These are phyloP conservation scores for Astrothelium macrocarpum DNA, from an alignment of 495 filamentous ascomycete species.

Conservation along the genomic window DNA sequence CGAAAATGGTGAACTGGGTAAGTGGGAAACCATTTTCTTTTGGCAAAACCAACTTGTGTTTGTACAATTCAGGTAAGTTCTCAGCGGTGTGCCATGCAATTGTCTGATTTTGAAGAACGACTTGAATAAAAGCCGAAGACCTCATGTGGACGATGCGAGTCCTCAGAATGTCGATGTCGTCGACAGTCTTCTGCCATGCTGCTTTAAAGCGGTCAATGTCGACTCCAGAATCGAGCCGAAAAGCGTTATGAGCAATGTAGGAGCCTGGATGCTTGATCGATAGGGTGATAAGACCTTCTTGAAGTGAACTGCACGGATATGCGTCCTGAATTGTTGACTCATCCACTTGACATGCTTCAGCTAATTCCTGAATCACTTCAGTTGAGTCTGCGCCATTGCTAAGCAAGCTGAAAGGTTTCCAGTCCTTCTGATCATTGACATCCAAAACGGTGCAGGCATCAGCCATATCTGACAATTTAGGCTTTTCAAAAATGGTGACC, in stretches of 20 bases:
- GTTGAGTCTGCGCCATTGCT: constrained; percentile 21
- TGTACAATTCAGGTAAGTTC: constrained; percentile 11
- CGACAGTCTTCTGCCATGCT: constrained; percentile 38
- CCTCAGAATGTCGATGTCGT: constrained; percentile 30
- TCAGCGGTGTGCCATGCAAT: constrained; percentile 14
- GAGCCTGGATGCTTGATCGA: constrained; percentile 34
- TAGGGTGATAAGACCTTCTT: constrained; percentile 43
- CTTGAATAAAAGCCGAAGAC: constrained; percentile 16
- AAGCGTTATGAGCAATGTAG: constrained; percentile 36
- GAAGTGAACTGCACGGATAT: constrained; percentile 50
- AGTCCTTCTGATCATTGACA: constrained; percentile 8
- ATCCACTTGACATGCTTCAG: constrained; percentile 35
- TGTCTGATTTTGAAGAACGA: constrained; percentile 20
- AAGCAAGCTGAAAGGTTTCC: constrained; percentile 42
- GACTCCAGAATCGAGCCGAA: constrained; percentile 33
- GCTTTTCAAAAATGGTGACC: constrained; percentile 41
- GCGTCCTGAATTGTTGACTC: constrained; percentile 42
- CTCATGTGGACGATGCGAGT: constrained; percentile 34
- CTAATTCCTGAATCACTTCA: constrained; percentile 37
- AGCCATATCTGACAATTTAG: constrained; percentile 41
- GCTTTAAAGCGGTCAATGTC: constrained; percentile 36
- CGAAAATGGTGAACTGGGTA: constrained; percentile 15
- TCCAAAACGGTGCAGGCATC: constrained; percentile 16
- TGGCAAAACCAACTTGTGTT: constrained; percentile 9
- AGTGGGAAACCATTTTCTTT: constrained; percentile 34